Evolutionary conservation across 2,329 filamentous ascomycete species (phyloP).

Genomic region (Fusarium miscanthi): DNA sequence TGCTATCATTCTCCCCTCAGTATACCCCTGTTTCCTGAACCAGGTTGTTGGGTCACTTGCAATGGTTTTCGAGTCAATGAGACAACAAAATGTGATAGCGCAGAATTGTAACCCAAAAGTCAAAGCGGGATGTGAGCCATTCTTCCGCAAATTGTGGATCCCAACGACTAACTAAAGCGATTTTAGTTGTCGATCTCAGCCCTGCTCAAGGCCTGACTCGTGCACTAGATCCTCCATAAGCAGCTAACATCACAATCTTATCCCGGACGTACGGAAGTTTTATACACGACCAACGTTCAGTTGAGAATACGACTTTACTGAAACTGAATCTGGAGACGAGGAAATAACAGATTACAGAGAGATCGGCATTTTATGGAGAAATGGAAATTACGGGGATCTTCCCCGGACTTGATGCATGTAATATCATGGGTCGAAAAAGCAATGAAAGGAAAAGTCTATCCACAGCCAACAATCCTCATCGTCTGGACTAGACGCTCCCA

Average conservation of each 20-base stretch:
- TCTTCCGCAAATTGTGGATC: neutral
- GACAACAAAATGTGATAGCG: neutral
- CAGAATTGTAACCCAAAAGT: constrained; percentile 1
- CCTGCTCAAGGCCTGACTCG: constrained; percentile 8
- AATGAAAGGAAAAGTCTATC: neutral
- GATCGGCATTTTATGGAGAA: neutral
- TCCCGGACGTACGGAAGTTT: constrained; percentile 3
- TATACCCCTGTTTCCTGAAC: neutral
- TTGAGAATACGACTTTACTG: neutral
- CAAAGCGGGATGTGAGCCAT: neutral
- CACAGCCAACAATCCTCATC: neutral
- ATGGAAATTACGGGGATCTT: neutral
- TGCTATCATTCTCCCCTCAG: neutral
- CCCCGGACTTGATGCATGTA: neutral
- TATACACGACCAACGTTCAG: neutral
- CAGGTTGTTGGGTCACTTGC: neutral
- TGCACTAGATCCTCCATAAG: neutral
- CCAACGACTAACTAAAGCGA: neutral
- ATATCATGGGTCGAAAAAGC: neutral
- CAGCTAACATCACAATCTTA: constrained; percentile 1
- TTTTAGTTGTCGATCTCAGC: constrained; percentile 14
- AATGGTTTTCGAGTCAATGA: neutral
- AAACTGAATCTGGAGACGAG: neutral
- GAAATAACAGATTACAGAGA: neutral
- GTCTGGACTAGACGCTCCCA: neutral